These are phyloP conservation scores for Thermomyces lanuginosus DNA, from an alignment of 2,329 filamentous ascomycete species.

Conservation along the genomic window DNA sequence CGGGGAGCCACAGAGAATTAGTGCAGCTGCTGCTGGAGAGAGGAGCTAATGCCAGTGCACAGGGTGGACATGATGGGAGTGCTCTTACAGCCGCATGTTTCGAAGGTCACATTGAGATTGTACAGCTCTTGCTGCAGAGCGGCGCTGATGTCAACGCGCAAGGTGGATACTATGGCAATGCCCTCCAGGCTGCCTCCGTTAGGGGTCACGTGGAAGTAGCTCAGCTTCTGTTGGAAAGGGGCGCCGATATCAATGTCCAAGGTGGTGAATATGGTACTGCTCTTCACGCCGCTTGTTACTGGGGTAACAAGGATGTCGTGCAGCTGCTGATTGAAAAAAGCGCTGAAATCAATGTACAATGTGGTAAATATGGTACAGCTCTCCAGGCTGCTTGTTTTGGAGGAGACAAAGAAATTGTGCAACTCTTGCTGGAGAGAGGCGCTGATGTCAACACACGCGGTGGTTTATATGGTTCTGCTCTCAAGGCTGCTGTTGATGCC, in stretches of 20 bases:
- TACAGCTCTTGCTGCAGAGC: constrained; percentile 8
- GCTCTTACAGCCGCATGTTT: constrained; percentile 8
- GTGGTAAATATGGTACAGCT: constrained; percentile 7
- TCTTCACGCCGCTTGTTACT: constrained; percentile 6
- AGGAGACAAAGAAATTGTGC: constrained; percentile 5
- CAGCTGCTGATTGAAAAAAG: constrained; percentile 3
- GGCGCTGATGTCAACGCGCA: constrained; percentile 10
- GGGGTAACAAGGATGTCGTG: constrained; percentile 9
- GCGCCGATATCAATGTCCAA: constrained; percentile 9
- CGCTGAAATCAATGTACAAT: constrained; percentile 5
- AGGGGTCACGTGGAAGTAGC: constrained; percentile 6
- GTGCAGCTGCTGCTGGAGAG: constrained; percentile 9
- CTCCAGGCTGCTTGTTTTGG: constrained; percentile 4
- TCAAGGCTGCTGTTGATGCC: constrained; percentile 10
- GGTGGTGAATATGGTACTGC: constrained; percentile 6
- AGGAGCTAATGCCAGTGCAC: constrained; percentile 10
- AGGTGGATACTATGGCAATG: constrained; percentile 2
- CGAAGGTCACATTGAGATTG: constrained; percentile 7
- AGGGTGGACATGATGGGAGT: constrained; percentile 5
- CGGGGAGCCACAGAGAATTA: constrained; percentile 7
- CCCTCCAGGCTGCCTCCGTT: constrained; percentile 9
- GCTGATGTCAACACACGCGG: constrained; percentile 4
- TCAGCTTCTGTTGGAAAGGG: constrained; percentile 5
- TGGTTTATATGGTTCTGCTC: constrained; percentile 8
- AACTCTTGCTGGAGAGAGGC: constrained; percentile 2